phyloP scores from a whole-genome alignment of 1,284 basidiomycete species.

The Acaromyces ingoldii region DNA sequence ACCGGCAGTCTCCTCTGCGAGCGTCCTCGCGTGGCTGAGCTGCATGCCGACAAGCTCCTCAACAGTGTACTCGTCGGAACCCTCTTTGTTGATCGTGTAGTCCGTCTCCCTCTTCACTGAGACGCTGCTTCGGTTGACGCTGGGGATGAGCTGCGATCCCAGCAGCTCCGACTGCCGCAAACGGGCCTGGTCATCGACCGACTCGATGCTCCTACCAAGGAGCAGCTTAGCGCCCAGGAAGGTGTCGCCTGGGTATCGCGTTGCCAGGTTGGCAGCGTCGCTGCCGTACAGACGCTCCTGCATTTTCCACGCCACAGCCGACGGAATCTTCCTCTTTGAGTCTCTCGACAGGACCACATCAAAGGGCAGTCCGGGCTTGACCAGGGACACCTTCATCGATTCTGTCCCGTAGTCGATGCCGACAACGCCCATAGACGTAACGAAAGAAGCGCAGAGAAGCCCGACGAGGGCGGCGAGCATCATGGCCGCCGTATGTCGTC shows the following conservation, averaged over 20 bases:
- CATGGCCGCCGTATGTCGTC: too few species aligned
- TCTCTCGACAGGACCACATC: slow-evolving; percentile 94
- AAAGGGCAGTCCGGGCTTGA: slow-evolving; percentile 92
- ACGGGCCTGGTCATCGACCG: slow-evolving; percentile 14
- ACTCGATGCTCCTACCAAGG: slow-evolving; percentile 57
- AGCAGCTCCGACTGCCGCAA: slow-evolving; percentile 27
- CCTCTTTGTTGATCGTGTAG: slow-evolving; percentile 9
- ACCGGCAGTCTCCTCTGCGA: slow-evolving; percentile 71
- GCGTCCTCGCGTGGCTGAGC: slow-evolving; percentile 77
- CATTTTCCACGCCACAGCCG: slow-evolving; percentile 58
- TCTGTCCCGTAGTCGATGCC: slow-evolving; percentile 51
- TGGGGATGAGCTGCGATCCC: slow-evolving; percentile 29
- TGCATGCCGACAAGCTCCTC: slow-evolving; percentile 95
- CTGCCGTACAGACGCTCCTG: slow-evolving; percentile 76
- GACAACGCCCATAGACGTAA: slow-evolving; percentile 49
- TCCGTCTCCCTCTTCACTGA: slow-evolving; percentile 23
- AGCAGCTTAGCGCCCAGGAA: slow-evolving; percentile 82
- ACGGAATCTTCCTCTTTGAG: slow-evolving; percentile 90
- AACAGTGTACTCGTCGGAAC: slow-evolving; percentile 52
- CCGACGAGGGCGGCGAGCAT: too few species aligned
- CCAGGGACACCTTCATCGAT: slow-evolving; percentile 74
- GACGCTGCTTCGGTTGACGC: slow-evolving; percentile 26
- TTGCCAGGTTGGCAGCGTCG: slow-evolving; percentile 80
- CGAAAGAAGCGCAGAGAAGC: too few species aligned
- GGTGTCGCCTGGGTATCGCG: slow-evolving; percentile 80